phyloP scores from a whole-genome alignment of 208 protist species.

The Leishmania arabica region DNA sequence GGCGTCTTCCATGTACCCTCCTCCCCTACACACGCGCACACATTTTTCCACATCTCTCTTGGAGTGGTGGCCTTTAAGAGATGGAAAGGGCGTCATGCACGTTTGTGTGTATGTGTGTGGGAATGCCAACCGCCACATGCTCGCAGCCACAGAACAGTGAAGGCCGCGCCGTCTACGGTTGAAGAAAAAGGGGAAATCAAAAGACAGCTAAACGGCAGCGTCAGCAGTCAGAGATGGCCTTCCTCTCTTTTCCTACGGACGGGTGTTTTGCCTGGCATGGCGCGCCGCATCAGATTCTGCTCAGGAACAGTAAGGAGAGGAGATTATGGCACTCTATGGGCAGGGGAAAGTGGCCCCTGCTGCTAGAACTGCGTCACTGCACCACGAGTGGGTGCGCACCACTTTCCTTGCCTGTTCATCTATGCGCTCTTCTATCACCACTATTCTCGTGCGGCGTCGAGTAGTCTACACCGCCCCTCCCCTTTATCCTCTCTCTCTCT shows the following conservation, averaged over 20 bases:
- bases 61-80: background rate
- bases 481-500: background rate
- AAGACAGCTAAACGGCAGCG: background rate
- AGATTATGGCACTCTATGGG: background rate
- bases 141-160: background rate
- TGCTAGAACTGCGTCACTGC: background rate
- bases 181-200: background rate
- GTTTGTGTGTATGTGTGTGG: background rate
- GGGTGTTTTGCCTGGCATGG: background rate
- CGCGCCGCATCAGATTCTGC: background rate
- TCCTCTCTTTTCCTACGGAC: background rate
- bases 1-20: background rate
- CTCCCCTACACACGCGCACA: background rate
- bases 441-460: too few species aligned
- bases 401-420: background rate
- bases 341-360: background rate
- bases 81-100: background rate
- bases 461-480: background rate
- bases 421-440: background rate
- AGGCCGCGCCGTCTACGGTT: background rate
- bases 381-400: background rate
- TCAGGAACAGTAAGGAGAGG: background rate
- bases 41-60: background rate
- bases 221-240: background rate
- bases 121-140: background rate